Base-by-base conservation (phyloP, 805 yeast species). In the Brettanomyces custersianus region DNA sequence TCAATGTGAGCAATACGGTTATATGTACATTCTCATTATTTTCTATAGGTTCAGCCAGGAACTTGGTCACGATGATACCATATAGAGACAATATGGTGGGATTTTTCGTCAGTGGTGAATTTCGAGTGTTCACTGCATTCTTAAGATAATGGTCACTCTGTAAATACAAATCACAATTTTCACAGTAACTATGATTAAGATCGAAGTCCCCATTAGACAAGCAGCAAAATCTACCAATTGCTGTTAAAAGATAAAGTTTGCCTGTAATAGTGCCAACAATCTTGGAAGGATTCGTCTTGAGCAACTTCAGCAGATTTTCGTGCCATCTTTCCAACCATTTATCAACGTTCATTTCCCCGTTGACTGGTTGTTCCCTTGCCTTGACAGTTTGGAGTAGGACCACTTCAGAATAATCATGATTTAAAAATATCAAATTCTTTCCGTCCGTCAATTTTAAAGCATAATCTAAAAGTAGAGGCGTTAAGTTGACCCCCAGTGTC, bases 221-320 rank as follows among this genome's bases (percentile, higher is more conserved):
- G 45, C 77, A 71, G 4, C 70, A 62, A 33, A 62, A 59, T 30
- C 57, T 48, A 7, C 71, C 67, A 20, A 72, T 37, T 2, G 69
- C 55, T 10, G 65, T 57, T 9, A 69, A 48, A 4, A 64, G 27
- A 35, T 51, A 50, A 7, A 48, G 37, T 33, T 48, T 49, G 3
- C 46, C 48, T 10, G 53, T 41, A 15, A 35, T 38, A 1, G 48
- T 29, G 17, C 30, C 31, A 16, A 33, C 19, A 16, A 33, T 10
- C 11, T 35, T 19, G 10, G 21, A 8, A 5, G 35, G 28, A n/a
- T n/a, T n/a, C n/a, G n/a, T n/a, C n/a, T n/a, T n/a, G n/a, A n/a
- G n/a, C n/a, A n/a, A n/a, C n/a, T n/a, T n/a, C n/a, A n/a, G n/a
- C n/a, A n/a, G n/a, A n/a, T n/a, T n/a, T n/a, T n/a, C n/a, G n/a